Evolutionary conservation across 805 yeast species (phyloP).

Genomic region (Pachysolen tannophilus): DNA sequence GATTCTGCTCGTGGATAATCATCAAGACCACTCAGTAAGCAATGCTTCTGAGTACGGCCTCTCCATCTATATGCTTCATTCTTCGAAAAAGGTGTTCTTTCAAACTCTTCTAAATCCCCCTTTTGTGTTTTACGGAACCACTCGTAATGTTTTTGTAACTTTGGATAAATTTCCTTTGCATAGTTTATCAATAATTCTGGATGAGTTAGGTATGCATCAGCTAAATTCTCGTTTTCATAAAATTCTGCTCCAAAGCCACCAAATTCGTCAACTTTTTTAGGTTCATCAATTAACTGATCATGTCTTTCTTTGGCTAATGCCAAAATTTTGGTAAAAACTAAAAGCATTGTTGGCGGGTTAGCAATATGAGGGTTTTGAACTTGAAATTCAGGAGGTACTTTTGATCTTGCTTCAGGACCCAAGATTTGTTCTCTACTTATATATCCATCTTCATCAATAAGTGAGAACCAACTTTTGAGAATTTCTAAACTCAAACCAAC

Average conservation of each 20-base stretch:
- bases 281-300: constrained; percentile 17
- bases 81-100: constrained; percentile 40
- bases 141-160: constrained; percentile 65
- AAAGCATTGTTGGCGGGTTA: constrained; percentile 90
- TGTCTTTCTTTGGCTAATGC: constrained; percentile 30
- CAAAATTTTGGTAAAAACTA: constrained; percentile 54
- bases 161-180: constrained; percentile 65
- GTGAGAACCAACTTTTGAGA: constrained; percentile 76
- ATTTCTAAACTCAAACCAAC: constrained; percentile 75
- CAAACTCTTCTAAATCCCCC: constrained; percentile 70
- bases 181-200: constrained; percentile 54
- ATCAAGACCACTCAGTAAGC: constrained; percentile 89
- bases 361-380: constrained; percentile 87
- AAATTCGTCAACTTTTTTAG: constrained; percentile 12
- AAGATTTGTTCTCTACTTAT: constrained; percentile 92
- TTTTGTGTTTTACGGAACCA: constrained; percentile 80
- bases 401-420: constrained; percentile 83
- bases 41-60: constrained; percentile 79
- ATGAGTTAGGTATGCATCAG: constrained; percentile 44
- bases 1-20: constrained; percentile 84
- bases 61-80: constrained; percentile 85
- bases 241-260: constrained; percentile 18
- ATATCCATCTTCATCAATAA: constrained; percentile 92
- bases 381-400: constrained; percentile 78
- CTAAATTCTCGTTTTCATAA: constrained; percentile 19